Conservation (phyloP, 768 basidiomycete species). For the Boletus sp. region DNA sequence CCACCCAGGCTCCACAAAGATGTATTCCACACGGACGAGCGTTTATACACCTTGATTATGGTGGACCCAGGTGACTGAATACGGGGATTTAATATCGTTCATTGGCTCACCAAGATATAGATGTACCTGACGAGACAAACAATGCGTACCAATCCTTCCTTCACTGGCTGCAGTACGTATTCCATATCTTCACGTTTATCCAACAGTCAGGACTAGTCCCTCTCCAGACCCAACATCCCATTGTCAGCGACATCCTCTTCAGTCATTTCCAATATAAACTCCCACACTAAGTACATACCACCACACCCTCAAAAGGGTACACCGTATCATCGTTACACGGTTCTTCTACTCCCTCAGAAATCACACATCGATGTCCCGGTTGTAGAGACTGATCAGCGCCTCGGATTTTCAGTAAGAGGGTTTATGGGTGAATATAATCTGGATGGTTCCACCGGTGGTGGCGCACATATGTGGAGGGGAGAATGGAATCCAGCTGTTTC, state of each 20-base stretch:
- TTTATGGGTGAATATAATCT: slow-evolving; percentile 58
- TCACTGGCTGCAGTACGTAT: slow-evolving; percentile 80
- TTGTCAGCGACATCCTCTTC: slow-evolving; percentile 56
- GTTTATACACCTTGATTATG: slow-evolving; percentile 85
- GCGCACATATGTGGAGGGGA: slow-evolving; percentile 80
- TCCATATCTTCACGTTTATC: background rate
- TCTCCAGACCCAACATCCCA: slow-evolving; percentile 71
- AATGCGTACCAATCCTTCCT: slow-evolving; percentile 68
- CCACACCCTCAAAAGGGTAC: slow-evolving; percentile 91
- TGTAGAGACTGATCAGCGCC: slow-evolving; percentile 45
- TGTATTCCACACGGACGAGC: slow-evolving; percentile 76
- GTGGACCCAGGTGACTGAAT: slow-evolving; percentile 72
- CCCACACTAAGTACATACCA: slow-evolving; percentile 76
- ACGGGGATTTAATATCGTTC: slow-evolving; percentile 3
- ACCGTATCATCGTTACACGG: slow-evolving; percentile 84
- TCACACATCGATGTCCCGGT: slow-evolving; percentile 43
- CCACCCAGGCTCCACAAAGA: slow-evolving; percentile 68
- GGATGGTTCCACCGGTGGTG: slow-evolving; percentile 57
- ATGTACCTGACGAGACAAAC: slow-evolving; percentile 74
- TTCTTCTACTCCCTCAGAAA: slow-evolving; percentile 73
- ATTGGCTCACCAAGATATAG: slow-evolving; percentile 36
- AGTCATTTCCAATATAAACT: slow-evolving; percentile 40
- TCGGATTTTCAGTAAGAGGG: slow-evolving; percentile 61
- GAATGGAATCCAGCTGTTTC: slow-evolving; percentile 67
- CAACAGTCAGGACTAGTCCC: background rate